Evolutionary conservation across 1,139 yeast species (phyloP).

Genomic region (Candida glucosophila): DNA sequence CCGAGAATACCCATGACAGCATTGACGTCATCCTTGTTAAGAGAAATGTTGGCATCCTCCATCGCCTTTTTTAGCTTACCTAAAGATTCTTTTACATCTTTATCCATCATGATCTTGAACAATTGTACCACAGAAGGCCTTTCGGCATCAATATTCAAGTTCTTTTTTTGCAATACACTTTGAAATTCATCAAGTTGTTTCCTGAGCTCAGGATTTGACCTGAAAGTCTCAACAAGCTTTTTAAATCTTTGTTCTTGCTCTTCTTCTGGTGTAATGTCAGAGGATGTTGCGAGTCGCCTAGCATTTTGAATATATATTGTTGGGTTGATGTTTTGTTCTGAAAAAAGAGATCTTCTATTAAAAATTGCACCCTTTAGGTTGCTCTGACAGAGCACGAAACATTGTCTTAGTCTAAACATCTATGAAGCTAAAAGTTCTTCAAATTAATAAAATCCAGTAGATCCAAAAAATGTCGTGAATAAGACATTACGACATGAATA

Average conservation of each 20-base stretch:
- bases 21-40: conserved; percentile 26
- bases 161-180: conserved; percentile 22
- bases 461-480: no score
- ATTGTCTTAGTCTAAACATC: no score
- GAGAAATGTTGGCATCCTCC: conserved; percentile 23
- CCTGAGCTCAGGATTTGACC: conserved; percentile 20
- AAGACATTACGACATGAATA: no score
- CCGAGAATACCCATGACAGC: conserved; percentile 18
- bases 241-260: conserved; percentile 13
- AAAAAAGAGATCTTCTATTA: no score
- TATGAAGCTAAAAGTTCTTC: no score
- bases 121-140: conserved; percentile 30
- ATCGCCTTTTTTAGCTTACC: conserved; percentile 22
- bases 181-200: conserved; percentile 24
- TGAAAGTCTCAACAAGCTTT: conserved; percentile 12
- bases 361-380: no score
- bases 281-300: no score
- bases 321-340: no score
- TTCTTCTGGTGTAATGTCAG: no score
- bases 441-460: no score
- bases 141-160: conserved; percentile 20
- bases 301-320: no score
- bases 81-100: conserved; percentile 25
- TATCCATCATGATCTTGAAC: conserved; percentile 30
- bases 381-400: no score